phyloP scores from a whole-genome alignment of 2,329 filamentous ascomycete species.

The Monosporascus sp. region DNA sequence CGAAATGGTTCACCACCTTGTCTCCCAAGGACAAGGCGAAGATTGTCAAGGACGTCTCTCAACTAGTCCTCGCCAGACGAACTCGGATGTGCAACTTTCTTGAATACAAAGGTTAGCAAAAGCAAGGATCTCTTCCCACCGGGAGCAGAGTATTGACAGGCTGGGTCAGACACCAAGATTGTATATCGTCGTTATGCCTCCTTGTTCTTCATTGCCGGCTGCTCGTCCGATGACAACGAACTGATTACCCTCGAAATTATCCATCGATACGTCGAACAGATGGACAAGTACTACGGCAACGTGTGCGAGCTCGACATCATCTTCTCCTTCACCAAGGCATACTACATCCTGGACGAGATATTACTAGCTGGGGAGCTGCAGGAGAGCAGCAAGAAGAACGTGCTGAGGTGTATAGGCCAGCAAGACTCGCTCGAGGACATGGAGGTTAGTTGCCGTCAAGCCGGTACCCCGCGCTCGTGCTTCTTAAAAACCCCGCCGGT shows the following conservation, averaged over 20 bases:
- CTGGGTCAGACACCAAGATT: constrained; percentile 81
- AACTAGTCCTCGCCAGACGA: constrained; percentile 89
- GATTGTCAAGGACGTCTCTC: constrained; percentile 99
- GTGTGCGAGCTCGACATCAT: constrained; percentile 99
- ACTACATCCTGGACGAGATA: constrained; percentile 97
- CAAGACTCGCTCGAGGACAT: constrained; percentile 98
- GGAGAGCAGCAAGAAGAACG: constrained; percentile 99
- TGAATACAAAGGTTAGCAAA: constrained; percentile 82
- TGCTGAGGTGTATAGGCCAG: constrained; percentile 89
- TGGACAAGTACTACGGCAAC: constrained; percentile 99
- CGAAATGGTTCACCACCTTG: constrained; percentile 98
- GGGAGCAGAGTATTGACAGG: neutral
- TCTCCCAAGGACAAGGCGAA: constrained; percentile 98
- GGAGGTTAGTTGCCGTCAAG: constrained; percentile 68
- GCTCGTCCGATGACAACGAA: constrained; percentile 95
- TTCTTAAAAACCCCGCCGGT: neutral
- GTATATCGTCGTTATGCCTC: constrained; percentile 98
- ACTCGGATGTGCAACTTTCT: constrained; percentile 99
- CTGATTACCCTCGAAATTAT: constrained; percentile 97
- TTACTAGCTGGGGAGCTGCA: constrained; percentile 94
- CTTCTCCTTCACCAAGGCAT: constrained; percentile 99
- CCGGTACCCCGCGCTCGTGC: neutral
- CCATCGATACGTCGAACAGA: constrained; percentile 98
- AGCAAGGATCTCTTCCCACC: neutral
- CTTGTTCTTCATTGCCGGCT: constrained; percentile 98